phyloP scores from a whole-genome alignment of 345 rosid genomes.

The Euphorbia pulcherrima region DNA sequence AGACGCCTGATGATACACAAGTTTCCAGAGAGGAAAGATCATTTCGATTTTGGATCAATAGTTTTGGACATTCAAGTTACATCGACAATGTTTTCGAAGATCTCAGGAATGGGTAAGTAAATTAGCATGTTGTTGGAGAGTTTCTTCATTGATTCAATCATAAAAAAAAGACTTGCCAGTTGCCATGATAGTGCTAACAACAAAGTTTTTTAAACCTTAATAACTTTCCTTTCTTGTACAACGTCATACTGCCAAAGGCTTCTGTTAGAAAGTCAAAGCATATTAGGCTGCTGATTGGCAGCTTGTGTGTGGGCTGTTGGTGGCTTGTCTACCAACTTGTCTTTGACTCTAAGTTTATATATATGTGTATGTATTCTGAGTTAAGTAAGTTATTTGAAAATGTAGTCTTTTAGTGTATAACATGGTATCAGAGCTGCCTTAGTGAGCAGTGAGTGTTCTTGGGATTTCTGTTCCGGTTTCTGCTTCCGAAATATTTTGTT shows the following conservation, averaged over 20 bases:
- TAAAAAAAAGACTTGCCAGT: background rate
- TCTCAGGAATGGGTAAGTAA: conserved; percentile 86
- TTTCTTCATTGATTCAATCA: background rate
- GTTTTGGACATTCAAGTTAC: conserved; percentile 68
- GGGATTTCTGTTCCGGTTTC: too few species aligned
- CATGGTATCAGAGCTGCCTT: too few species aligned
- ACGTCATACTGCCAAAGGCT: background rate
- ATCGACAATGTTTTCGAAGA: conserved; percentile 93
- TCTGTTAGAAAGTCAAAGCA: too few species aligned
- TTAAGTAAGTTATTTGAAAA: too few species aligned
- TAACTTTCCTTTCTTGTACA: background rate
- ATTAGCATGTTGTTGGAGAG: background rate
- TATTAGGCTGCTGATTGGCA: too few species aligned
- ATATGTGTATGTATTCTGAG: too few species aligned
- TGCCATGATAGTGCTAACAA: background rate
- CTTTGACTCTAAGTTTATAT: too few species aligned
- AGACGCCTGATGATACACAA: conserved; percentile 75
- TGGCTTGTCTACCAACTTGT: too few species aligned
- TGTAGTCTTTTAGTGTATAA: too few species aligned
- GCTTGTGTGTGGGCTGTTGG: too few species aligned
- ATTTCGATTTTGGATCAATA: conserved; percentile 96
- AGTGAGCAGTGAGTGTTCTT: too few species aligned
- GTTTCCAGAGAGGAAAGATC: conserved; percentile 92
- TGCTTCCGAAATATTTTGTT: too few species aligned
- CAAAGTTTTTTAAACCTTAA: background rate